Conservation (phyloP, 148 eudicot species). For the Chenopodium berlandieri region DNA sequence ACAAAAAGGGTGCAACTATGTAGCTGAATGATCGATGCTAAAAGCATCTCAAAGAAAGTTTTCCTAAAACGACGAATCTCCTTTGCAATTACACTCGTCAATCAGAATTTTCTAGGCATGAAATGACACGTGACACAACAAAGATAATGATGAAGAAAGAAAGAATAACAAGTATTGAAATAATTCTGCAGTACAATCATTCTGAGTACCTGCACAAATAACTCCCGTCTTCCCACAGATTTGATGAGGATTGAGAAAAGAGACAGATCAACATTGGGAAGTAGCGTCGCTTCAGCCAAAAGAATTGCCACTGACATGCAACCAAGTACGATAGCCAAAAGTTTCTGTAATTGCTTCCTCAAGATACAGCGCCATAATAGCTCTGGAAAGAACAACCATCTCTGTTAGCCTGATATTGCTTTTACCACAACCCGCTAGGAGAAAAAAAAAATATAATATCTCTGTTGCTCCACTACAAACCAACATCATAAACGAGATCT, state of each 20-base stretch:
- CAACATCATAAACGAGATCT: neutral
- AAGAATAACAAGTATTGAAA: neutral
- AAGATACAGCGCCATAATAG: constrained; percentile 83
- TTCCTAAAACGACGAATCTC: too few species aligned
- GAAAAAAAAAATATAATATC: neutral
- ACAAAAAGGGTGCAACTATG: neutral
- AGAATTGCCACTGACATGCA: constrained; percentile 98
- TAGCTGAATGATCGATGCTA: neutral
- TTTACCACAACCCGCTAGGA: neutral
- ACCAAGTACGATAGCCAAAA: constrained; percentile 81
- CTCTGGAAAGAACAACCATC: constrained; percentile 45
- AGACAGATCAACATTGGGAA: constrained; percentile 86
- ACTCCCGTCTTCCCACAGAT: constrained; percentile 65
- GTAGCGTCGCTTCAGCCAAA: constrained; percentile 90
- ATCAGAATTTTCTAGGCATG: neutral
- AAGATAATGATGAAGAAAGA: neutral
- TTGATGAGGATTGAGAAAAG: constrained; percentile 84
- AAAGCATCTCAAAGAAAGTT: neutral
- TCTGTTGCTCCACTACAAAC: neutral
- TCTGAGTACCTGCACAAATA: constrained; percentile 77
- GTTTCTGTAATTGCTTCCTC: constrained; percentile 64
- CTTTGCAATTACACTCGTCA: neutral
- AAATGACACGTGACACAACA: neutral
- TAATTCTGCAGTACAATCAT: neutral
- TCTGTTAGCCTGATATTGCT: neutral